Base-by-base conservation (phyloP, 306 rosid species). In the Mimosa pudica region DNA sequence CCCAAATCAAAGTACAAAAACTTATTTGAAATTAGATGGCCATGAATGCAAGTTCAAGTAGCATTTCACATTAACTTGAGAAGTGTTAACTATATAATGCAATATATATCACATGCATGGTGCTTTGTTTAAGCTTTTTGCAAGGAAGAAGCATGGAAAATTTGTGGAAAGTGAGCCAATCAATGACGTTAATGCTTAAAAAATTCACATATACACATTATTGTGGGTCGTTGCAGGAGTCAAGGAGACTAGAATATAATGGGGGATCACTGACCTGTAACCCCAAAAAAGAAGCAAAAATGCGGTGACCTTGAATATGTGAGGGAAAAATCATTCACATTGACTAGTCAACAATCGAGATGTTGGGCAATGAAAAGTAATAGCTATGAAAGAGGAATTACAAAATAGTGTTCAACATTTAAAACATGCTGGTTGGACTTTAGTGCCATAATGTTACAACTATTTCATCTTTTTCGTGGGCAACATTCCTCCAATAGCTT, bases 1-100 rank as follows among this genome's bases (percentile, higher is more conserved):
- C 55, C 79, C 42, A 38, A 67, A 71, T 85, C 76, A 67, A 60
- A 82, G 83, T 87, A 82, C 86, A 82, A 85, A 87, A 60, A 47
- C 84, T 47, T 70, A 55, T 74, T 65, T 57, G 71, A 73, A 79
- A 30, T 71, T 48, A 74, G 78, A 54, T 57, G 42, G 60, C 75
- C 33, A 6, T 84, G 85, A 52, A 79, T 81, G 73, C 64, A 65
- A 77, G 62, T 70, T 79, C 79, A 35, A 52, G 68, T 78, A 45
- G 73, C 47, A 18, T 38, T 6, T 18, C 52, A 68, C 73, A 9
- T 68, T 68, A 41, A 41, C 42, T 36, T 67, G 14, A 5, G 18
- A 13, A 61, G 38, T 10, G 3, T 48, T 48, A 48, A 48, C 3
- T 11, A 48, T 9, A 9, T 38, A 38, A 38, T 38, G 5, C 42